These are phyloP conservation scores for Linnemannia exigua DNA, from an alignment of 192 early-diverging fungal species.

Conservation along the genomic window DNA sequence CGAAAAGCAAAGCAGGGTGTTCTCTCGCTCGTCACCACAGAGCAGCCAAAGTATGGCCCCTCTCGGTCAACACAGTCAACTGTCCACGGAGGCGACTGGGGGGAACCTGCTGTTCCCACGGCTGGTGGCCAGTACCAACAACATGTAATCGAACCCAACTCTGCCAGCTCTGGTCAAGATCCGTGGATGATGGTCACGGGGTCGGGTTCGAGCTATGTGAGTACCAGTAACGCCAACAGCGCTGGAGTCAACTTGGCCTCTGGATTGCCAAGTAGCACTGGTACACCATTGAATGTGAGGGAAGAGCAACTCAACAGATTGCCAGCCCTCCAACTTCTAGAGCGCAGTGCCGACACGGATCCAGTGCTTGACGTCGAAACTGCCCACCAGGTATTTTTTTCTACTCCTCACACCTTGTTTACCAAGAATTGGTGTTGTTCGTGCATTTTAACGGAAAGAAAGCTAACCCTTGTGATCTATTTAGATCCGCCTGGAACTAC, in stretches of 20 bases:
- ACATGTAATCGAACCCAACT: slow-evolving; percentile 31
- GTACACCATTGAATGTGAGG: slow-evolving; percentile 22
- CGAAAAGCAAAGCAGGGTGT: slow-evolving; percentile 33
- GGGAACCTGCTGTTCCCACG: slow-evolving; percentile 10
- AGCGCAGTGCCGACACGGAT: slow-evolving; percentile 59
- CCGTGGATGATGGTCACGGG: slow-evolving; percentile 46
- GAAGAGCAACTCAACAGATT: slow-evolving; percentile 46
- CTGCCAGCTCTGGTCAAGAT: slow-evolving; percentile 20
- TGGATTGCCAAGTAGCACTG: neutral
- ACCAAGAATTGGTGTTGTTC: neutral
- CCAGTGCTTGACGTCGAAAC: slow-evolving; percentile 58
- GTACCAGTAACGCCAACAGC: neutral
- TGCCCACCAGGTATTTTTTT: slow-evolving; percentile 63
- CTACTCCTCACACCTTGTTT: neutral
- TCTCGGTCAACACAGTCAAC: slow-evolving; percentile 41
- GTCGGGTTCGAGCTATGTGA: slow-evolving; percentile 27
- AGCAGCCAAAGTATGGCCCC: slow-evolving; percentile 45
- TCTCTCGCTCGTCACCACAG: slow-evolving; percentile 44
- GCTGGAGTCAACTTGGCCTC: neutral
- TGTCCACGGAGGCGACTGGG: slow-evolving; percentile 44
- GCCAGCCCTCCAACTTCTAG: slow-evolving; percentile 55
- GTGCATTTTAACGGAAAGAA: slow-evolving; percentile 1
- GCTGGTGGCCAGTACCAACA: slow-evolving; percentile 13
- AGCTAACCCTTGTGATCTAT: neutral
- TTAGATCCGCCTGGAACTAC: slow-evolving; percentile 84